Evolutionary conservation across 805 yeast species (phyloP).

Genomic region (Metschnikowia dekortorum): DNA sequence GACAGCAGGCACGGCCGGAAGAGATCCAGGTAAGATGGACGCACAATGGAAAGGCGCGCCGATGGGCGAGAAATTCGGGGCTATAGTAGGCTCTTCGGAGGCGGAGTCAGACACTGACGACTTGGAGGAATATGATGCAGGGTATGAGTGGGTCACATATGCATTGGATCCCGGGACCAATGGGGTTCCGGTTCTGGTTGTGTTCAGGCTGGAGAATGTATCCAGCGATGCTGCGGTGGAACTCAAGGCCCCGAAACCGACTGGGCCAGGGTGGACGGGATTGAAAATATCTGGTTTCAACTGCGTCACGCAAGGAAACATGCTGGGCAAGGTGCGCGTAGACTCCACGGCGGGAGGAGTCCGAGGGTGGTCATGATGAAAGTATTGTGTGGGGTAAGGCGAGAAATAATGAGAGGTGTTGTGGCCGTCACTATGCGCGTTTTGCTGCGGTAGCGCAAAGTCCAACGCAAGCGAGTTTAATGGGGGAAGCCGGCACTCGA

Average conservation of each 20-base stretch:
- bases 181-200: background rate
- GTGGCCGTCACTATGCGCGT: background rate
- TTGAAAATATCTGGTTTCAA: background rate
- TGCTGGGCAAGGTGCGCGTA: background rate
- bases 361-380: background rate
- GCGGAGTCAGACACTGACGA: background rate
- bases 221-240: background rate
- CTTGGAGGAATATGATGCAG: conserved; percentile 2
- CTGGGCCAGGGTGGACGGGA: background rate
- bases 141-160: background rate
- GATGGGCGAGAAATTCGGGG: background rate
- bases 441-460: conserved; percentile 20
- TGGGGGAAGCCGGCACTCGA: conserved; percentile 27
- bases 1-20: background rate
- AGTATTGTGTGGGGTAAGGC: background rate
- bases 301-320: background rate
- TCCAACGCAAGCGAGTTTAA: conserved; percentile 34
- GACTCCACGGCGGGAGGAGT: background rate
- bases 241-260: background rate
- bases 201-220: background rate
- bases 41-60: background rate
- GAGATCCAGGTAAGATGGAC: background rate
- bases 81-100: background rate
- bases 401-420: background rate
- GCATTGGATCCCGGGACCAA: background rate